Conservation (phyloP, 768 basidiomycete species). For the Xanthoconium stramineum region DNA sequence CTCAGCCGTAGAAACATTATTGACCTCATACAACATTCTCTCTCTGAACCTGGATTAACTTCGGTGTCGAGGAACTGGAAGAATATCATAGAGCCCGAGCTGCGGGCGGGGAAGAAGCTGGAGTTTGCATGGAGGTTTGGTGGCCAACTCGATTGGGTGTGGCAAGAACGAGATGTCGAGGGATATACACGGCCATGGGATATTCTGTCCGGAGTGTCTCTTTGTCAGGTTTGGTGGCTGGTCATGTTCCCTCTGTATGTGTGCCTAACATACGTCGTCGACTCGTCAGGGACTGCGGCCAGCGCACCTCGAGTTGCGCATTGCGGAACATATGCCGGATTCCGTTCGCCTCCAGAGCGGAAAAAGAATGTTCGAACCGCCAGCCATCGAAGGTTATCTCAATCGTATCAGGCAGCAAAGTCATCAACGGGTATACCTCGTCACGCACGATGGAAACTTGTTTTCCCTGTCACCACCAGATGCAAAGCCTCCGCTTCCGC, state of each 20-base stretch:
- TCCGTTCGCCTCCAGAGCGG: conserved; percentile 39
- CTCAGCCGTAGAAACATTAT: conserved; percentile 65
- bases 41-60: conserved; percentile 31
- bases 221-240: conserved; percentile 55
- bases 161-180: conserved; percentile 63
- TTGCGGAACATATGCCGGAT: conserved; percentile 65
- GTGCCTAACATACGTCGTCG: conserved; percentile 11
- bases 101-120: conserved; percentile 54
- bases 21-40: conserved; percentile 52
- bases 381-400: conserved; percentile 83
- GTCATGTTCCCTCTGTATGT: neutral
- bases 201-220: conserved; percentile 71
- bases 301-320: conserved; percentile 69
- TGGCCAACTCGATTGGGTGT: conserved; percentile 83
- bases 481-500: conserved; percentile 69
- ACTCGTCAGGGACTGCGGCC: conserved; percentile 34
- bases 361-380: conserved; percentile 64
- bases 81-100: conserved; percentile 50
- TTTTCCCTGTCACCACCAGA: conserved; percentile 52
- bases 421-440: conserved; percentile 64
- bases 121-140: conserved; percentile 77
- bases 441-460: conserved; percentile 69
- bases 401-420: conserved; percentile 61
- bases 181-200: conserved; percentile 65
- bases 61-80: conserved; percentile 51